phyloP scores from a whole-genome alignment of 1,139 yeast genomes.

The Diutina ranongensis region DNA sequence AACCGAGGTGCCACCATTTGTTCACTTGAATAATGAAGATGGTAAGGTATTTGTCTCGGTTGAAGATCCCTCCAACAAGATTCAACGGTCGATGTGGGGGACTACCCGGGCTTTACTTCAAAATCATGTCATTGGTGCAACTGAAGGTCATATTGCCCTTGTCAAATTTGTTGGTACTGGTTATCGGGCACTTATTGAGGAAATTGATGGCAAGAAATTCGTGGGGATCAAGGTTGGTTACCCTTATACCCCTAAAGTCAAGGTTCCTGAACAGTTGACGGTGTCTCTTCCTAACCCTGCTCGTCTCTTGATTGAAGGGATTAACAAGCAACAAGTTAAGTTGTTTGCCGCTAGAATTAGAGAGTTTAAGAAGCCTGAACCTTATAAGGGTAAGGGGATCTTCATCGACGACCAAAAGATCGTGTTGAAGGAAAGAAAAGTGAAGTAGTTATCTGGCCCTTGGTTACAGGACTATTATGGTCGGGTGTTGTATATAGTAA shows the following conservation, averaged over 20 bases:
- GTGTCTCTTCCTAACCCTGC: constrained; percentile 84
- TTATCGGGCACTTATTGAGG: constrained; percentile 69
- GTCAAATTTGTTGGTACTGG: constrained; percentile 95
- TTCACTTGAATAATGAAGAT: constrained; percentile 25
- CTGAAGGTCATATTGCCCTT: constrained; percentile 85
- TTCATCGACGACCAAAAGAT: constrained; percentile 87
- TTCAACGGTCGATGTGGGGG: constrained; percentile 92
- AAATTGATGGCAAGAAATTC: constrained; percentile 32
- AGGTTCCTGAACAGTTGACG: constrained; percentile 66
- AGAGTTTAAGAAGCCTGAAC: constrained; percentile 89
- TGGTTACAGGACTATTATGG: no score
- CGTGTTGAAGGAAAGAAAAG: constrained; percentile 82
- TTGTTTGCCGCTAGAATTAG: constrained; percentile 84
- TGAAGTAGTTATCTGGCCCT: no score
- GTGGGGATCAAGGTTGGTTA: constrained; percentile 71
- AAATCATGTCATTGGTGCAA: constrained; percentile 75
- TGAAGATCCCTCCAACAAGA: constrained; percentile 41
- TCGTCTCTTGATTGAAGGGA: constrained; percentile 74
- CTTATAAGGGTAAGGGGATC: constrained; percentile 97
- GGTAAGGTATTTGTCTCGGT: constrained; percentile 44
- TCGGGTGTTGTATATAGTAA: background rate
- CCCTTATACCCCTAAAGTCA: constrained; percentile 56
- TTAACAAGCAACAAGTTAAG: constrained; percentile 78
- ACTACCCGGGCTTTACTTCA: constrained; percentile 71
- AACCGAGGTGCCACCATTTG: constrained; percentile 64